A percentile compares a stretch with the other conserved stretches of the same genome.
These are phyloP conservation scores for Geotrichum bryndzae DNA, from an alignment of 1,139 yeast species.

Conservation along the genomic window DNA sequence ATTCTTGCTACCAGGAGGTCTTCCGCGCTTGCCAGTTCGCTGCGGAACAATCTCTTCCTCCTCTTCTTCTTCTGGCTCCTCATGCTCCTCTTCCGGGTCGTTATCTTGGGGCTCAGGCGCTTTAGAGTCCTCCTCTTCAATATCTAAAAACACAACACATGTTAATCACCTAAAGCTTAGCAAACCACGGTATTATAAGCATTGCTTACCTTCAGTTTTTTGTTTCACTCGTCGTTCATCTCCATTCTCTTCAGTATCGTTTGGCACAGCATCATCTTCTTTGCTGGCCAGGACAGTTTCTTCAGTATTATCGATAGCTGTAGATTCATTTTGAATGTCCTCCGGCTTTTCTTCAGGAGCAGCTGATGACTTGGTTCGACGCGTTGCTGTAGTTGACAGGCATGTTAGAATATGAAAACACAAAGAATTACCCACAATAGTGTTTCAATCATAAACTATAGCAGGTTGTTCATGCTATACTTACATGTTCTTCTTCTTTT, in stretches of 20 bases:
- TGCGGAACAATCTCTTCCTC: slow-evolving; percentile 11
- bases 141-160: background rate
- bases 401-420: background rate
- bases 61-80: background rate
- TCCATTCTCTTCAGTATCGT: background rate
- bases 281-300: background rate
- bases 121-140: background rate
- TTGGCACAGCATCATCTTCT: slow-evolving; percentile 11
- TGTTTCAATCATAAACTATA: background rate
- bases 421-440: background rate
- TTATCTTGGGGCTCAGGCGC: slow-evolving; percentile 14
- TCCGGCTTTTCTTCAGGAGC: slow-evolving; percentile 9
- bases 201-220: background rate
- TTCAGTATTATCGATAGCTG: background rate
- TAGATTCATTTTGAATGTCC: background rate
- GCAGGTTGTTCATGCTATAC: slow-evolving; percentile 2
- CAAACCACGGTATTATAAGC: background rate
- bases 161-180: background rate
- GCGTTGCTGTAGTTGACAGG: slow-evolving; percentile 8
- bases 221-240: background rate
- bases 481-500: slow-evolving; percentile 21
- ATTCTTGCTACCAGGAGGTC: slow-evolving; percentile 34
- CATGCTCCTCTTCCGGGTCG: slow-evolving; percentile 25
- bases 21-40: slow-evolving; percentile 30
- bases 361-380: slow-evolving; percentile 9